A percentile compares a stretch with the other conserved stretches of the same genome.
These are phyloP conservation scores for Dryas drummondii DNA, from an alignment of 306 rosid genomes.

Conservation along the genomic window DNA sequence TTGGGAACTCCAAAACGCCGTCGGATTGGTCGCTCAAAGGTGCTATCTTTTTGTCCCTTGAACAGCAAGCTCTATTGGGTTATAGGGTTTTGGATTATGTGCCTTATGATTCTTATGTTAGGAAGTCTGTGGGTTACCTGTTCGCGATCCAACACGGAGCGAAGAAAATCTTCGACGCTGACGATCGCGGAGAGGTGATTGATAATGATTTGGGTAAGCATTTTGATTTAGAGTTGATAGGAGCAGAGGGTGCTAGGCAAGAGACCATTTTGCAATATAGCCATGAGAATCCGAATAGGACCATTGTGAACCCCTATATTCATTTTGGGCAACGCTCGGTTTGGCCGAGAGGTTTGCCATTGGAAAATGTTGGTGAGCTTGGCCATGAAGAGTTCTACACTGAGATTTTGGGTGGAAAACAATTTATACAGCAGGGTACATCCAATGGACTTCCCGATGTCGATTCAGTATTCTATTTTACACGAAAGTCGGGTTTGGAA, in stretches of 20 bases:
- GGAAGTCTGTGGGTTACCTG: slow-evolving; percentile 90
- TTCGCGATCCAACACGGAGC: slow-evolving; percentile 97
- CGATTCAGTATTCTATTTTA: slow-evolving; percentile 91
- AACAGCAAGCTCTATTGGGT: slow-evolving; percentile 74
- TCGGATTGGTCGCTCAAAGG: slow-evolving; percentile 89
- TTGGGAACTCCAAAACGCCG: slow-evolving; percentile 79
- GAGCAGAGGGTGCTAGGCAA: slow-evolving; percentile 80
- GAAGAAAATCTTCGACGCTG: slow-evolving; percentile 87
- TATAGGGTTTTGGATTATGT: slow-evolving; percentile 79
- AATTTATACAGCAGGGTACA: slow-evolving; percentile 89
- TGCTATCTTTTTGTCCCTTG: slow-evolving; percentile 80
- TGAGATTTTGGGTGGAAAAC: slow-evolving; percentile 85
- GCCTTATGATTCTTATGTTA: slow-evolving; percentile 86
- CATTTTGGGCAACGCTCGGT: slow-evolving; percentile 98
- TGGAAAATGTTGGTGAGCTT: slow-evolving; percentile 89
- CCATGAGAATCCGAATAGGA: slow-evolving; percentile 82
- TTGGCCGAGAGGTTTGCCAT: slow-evolving; percentile 97
- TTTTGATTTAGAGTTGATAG: slow-evolving; percentile 82
- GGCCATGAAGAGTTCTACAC: slow-evolving; percentile 89
- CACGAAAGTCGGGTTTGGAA: slow-evolving; percentile 81
- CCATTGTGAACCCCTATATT: slow-evolving; percentile 78
- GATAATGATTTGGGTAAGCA: slow-evolving; percentile 86
- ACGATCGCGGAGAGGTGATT: slow-evolving; percentile 89
- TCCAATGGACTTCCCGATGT: slow-evolving; percentile 95
- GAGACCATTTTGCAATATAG: slow-evolving; percentile 80